phyloP scores from a whole-genome alignment of 2,329 filamentous ascomycete species.

The Nothophoma quercina region DNA sequence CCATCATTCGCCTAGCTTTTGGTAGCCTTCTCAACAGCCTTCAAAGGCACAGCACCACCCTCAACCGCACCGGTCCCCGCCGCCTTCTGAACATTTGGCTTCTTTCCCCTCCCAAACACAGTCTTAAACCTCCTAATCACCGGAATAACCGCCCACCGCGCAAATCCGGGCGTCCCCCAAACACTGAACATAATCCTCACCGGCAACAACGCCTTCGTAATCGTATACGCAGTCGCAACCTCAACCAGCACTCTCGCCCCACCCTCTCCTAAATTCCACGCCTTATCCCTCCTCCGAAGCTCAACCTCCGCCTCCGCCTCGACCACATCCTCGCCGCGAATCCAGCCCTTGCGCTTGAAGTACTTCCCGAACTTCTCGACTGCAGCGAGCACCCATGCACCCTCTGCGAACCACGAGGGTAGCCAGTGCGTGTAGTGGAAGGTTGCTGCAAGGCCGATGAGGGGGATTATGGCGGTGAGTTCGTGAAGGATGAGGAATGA shows the following conservation, averaged over 20 bases:
- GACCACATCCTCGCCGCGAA: constrained; percentile 61
- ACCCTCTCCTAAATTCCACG: constrained; percentile 50
- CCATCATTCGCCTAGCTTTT: background rate
- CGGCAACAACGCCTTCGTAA: constrained; percentile 86
- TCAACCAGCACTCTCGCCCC: constrained; percentile 66
- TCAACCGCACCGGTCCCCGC: constrained; percentile 47
- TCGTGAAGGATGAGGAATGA: constrained; percentile 93
- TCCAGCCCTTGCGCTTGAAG: constrained; percentile 82
- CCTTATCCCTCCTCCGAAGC: constrained; percentile 43
- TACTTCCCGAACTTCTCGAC: constrained; percentile 79
- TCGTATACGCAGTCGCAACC: constrained; percentile 87
- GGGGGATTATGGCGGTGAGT: constrained; percentile 82
- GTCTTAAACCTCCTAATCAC: constrained; percentile 43
- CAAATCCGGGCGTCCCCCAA: constrained; percentile 94
- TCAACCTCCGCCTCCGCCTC: constrained; percentile 55
- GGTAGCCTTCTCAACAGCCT: background rate
- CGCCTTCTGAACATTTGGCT: constrained; percentile 22
- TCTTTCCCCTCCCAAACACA: constrained; percentile 48
- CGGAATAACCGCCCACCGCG: constrained; percentile 52
- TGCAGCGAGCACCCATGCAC: constrained; percentile 65
- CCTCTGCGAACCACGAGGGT: constrained; percentile 65
- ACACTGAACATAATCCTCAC: constrained; percentile 78
- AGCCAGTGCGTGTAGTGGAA: constrained; percentile 85
- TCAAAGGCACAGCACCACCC: constrained; percentile 41
- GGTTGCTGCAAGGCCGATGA: constrained; percentile 74